phyloP scores from a whole-genome alignment of 2,329 filamentous ascomycete species.

The Xylariomycetidae sp. region DNA sequence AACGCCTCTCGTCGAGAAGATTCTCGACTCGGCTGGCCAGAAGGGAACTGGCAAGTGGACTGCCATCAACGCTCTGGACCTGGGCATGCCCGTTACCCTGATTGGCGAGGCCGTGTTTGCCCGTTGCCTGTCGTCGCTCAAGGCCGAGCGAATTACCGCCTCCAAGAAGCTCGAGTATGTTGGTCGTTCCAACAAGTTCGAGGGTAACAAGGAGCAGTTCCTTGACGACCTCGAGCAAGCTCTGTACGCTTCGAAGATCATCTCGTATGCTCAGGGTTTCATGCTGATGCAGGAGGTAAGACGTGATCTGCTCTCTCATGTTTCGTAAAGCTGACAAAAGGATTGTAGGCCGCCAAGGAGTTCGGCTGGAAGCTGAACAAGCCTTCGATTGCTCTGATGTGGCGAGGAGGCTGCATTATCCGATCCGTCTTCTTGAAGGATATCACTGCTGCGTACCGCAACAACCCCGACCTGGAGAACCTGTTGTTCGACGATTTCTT shows the following conservation, averaged over 20 bases:
- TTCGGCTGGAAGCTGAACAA: constrained; percentile 99
- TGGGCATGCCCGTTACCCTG: constrained; percentile 96
- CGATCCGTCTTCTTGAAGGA: constrained; percentile 99
- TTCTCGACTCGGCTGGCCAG: constrained; percentile 95
- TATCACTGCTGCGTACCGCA: constrained; percentile 95
- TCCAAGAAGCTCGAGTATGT: constrained; percentile 67
- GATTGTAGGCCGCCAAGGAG: constrained; percentile 78
- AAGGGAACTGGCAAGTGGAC: constrained; percentile 99
- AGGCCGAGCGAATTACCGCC: constrained; percentile 84
- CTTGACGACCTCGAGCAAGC: constrained; percentile 97
- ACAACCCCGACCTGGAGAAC: constrained; percentile 92
- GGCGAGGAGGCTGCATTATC: constrained; percentile 99
- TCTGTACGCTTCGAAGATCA: constrained; percentile 98
- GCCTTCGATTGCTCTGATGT: constrained; percentile 99
- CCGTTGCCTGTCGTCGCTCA: constrained; percentile 89
- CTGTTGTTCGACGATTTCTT: constrained; percentile 99
- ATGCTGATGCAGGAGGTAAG: constrained; percentile 98
- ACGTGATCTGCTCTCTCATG: constrained; percentile 16
- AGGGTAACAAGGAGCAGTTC: constrained; percentile 88
- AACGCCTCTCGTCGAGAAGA: constrained; percentile 91
- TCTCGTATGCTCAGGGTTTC: constrained; percentile 99
- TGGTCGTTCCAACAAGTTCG: constrained; percentile 73
- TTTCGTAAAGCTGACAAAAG: not conserved
- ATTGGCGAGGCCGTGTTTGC: constrained; percentile 96
- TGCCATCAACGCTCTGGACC: constrained; percentile 95